These are phyloP conservation scores for Fragaria nilgerrensis DNA, from an alignment of 306 rosid species.

Conservation along the genomic window DNA sequence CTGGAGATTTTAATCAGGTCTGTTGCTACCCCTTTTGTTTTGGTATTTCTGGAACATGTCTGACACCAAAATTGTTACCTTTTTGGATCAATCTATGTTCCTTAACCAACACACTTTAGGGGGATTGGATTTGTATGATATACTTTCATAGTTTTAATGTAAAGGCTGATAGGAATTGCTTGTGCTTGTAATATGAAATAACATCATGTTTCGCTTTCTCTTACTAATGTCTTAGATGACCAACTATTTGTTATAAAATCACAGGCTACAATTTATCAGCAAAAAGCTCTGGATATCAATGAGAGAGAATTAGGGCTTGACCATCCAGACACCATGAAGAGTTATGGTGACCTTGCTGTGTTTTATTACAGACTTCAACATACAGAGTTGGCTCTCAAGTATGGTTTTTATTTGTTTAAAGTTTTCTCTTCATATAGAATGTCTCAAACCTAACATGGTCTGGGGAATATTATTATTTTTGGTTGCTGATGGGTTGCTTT, in stretches of 20 bases:
- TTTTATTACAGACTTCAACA: slow-evolving; percentile 99
- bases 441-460: background rate
- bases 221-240: slow-evolving; percentile 23
- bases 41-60: slow-evolving; percentile 28
- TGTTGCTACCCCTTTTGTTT: slow-evolving; percentile 26
- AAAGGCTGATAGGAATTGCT: background rate
- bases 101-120: background rate
- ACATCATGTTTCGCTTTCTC: background rate
- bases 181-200: background rate
- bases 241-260: slow-evolving; percentile 30
- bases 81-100: background rate
- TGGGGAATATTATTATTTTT: background rate
- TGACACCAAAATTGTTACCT: background rate
- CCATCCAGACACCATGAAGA: slow-evolving; percentile 99
- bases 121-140: background rate
- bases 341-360: slow-evolving; percentile 99
- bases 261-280: slow-evolving; percentile 98
- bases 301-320: slow-evolving; percentile 98
- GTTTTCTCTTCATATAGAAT: background rate
- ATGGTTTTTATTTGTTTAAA: slow-evolving; percentile 35
- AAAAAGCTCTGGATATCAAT: slow-evolving; percentile 94
- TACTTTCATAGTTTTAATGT: background rate
- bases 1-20: slow-evolving; percentile 99
- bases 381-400: slow-evolving; percentile 97
- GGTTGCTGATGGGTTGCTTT: background rate